Base-by-base conservation (phyloP, 129 eudicot species). In the Ambrosia artemisiifolia region DNA sequence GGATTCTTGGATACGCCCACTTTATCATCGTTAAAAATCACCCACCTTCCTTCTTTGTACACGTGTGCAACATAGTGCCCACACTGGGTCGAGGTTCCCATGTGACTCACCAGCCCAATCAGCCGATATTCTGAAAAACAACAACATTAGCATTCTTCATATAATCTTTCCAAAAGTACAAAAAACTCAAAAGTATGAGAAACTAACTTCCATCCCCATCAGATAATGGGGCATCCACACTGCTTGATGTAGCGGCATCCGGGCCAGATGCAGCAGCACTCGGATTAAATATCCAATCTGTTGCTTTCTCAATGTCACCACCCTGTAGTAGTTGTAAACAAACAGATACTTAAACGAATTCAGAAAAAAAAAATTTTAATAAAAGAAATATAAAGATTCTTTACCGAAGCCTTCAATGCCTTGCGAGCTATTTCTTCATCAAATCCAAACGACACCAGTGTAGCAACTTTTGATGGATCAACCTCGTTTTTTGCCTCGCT, bases 41-140 rank as follows among this genome's bases (percentile, higher is more conserved):
- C 96, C 99, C 97, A 90, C 78, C 87, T 83, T 56, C 97, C 96
- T 67, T 94, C 91, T 82, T 94, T 94, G 75, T 71, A 64, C 28
- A 94, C 85, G 32, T 94, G 99, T 1, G 99, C 99, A 75, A 94
- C 99, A 62, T 94, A 94, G 67, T 94, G 98, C 14, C 98, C 98
- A 57, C 98, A 90, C 47, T 90, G 98, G 12, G 98, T 94, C 14
- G 96, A 90, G 32, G 95, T 90, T 13, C 98, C 97, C 12, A 94
- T 94, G 83, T 94, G 98, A 84, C 98, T 94, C 82, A 90, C 97
- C 47, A 94, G 63, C 47, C 98, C 98, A 43, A 94, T 75, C 59
- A 94, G 97, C 76, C 85, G 81, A 81, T 94, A 94, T 81, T 65
- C 98, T 94, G 96, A 64, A 42, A 36, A 77, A 35, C 57, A 42